Conservation (phyloP, 1,284 basidiomycete species). For the Moniliophthora roreri region DNA sequence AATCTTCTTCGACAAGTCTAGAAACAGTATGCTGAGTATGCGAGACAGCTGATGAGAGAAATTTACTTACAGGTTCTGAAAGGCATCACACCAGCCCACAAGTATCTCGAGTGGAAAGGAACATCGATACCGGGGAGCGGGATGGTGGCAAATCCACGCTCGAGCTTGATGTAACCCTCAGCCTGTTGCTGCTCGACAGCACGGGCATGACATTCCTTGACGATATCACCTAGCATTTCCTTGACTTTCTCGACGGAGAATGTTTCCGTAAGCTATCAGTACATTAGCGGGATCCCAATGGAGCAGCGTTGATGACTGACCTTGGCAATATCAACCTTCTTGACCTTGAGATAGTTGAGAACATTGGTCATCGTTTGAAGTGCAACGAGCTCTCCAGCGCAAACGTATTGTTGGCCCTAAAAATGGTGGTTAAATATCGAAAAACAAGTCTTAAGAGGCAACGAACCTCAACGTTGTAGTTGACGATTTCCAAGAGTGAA, state of each 20-base stretch:
- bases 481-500: conserved; percentile 92
- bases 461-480: conserved; percentile 92
- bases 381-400: conserved; percentile 92
- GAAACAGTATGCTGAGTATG: conserved; percentile 18
- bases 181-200: conserved; percentile 80
- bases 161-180: conserved; percentile 91
- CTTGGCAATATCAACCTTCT: conserved; percentile 96
- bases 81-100: conserved; percentile 98
- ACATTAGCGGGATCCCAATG: conserved; percentile 9
- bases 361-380: conserved; percentile 95
- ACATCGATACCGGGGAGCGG: conserved; percentile 98
- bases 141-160: conserved; percentile 95
- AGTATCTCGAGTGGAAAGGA: conserved; percentile 97
- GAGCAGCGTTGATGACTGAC: conserved; percentile 37
- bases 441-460: neutral
- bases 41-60: conserved; percentile 13
- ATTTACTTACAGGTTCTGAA: conserved; percentile 82
- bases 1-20: conserved; percentile 98
- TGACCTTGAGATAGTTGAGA: conserved; percentile 93
- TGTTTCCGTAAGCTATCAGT: conserved; percentile 73
- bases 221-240: conserved; percentile 90
- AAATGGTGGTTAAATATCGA: conserved; percentile 11
- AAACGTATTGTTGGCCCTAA: conserved; percentile 95
- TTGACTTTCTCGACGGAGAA: conserved; percentile 88
- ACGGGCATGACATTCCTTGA: conserved; percentile 78